phyloP scores from a whole-genome alignment of 768 basidiomycete genomes.

The Lentinula lateritia region DNA sequence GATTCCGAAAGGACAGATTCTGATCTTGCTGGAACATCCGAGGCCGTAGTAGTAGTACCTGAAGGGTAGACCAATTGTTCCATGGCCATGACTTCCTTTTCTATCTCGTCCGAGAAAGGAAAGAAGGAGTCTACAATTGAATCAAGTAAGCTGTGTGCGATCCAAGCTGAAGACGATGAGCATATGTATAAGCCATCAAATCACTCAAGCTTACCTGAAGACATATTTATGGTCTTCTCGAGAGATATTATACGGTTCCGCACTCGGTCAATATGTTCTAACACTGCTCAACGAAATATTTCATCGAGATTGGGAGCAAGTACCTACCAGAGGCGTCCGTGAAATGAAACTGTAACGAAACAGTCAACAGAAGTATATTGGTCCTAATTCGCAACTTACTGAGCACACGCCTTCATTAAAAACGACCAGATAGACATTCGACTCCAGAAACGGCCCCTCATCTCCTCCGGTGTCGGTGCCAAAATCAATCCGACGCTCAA shows the following conservation, averaged over 20 bases:
- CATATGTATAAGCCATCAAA: background rate
- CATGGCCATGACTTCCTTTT: slow-evolving; percentile 72
- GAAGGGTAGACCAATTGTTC: slow-evolving; percentile 60
- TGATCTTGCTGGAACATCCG: background rate
- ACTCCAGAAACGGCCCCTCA: slow-evolving; percentile 57
- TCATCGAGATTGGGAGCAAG: background rate
- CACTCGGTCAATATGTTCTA: slow-evolving; percentile 76
- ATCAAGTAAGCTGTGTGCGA: slow-evolving; percentile 88
- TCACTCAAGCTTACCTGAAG: slow-evolving; percentile 50
- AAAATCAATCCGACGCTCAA: slow-evolving; percentile 22
- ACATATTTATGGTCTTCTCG: slow-evolving; percentile 59
- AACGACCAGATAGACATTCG: slow-evolving; percentile 85
- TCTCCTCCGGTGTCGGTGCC: slow-evolving; percentile 13
- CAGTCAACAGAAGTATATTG: background rate
- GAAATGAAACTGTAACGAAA: slow-evolving; percentile 73
- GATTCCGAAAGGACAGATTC: background rate
- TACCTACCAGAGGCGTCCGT: slow-evolving; percentile 64
- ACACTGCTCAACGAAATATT: background rate
- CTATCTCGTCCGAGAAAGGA: slow-evolving; percentile 76
- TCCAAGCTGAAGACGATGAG: slow-evolving; percentile 61
- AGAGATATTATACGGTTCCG: slow-evolving; percentile 62
- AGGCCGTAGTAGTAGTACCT: background rate
- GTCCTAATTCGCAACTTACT: slow-evolving; percentile 31
- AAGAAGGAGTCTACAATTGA: slow-evolving; percentile 94
- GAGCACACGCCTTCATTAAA: slow-evolving; percentile 84